Percentiles rank a stretch among this genome's conserved stretches.
These are phyloP conservation scores for Ilyonectria destructans DNA, from an alignment of 2,329 filamentous ascomycete genomes.

Conservation along the genomic window DNA sequence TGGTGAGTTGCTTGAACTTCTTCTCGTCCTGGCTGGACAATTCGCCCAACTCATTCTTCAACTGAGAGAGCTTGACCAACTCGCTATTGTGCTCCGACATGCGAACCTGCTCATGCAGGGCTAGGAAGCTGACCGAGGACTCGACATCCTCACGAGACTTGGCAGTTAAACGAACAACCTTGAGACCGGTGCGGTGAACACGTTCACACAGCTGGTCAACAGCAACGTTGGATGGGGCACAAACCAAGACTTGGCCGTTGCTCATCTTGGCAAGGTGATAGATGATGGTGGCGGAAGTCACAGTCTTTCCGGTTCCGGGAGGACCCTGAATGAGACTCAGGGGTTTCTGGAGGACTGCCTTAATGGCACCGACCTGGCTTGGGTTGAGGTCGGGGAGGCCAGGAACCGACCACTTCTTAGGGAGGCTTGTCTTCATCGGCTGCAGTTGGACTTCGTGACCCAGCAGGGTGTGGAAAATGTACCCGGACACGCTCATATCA, in stretches of 20 bases:
- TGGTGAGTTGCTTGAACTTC: slow-evolving; percentile 96
- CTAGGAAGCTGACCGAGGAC: slow-evolving; percentile 96
- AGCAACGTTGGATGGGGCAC: slow-evolving; percentile 97
- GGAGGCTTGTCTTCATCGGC: slow-evolving; percentile 95
- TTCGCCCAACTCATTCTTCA: slow-evolving; percentile 94
- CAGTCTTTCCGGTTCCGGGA: slow-evolving; percentile 97
- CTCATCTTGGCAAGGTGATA: slow-evolving; percentile 98
- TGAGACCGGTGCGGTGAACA: slow-evolving; percentile 93
- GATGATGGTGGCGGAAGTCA: slow-evolving; percentile 98
- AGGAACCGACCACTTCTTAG: slow-evolving; percentile 96
- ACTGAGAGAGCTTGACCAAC: slow-evolving; percentile 90
- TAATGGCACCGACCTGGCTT: slow-evolving; percentile 97
- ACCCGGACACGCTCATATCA: slow-evolving; percentile 98
- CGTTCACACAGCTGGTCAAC: slow-evolving; percentile 99
- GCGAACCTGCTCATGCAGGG: slow-evolving; percentile 95
- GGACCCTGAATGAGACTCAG: slow-evolving; percentile 97
- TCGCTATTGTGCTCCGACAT: slow-evolving; percentile 98
- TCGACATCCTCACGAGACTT: slow-evolving; percentile 99
- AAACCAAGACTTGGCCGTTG: slow-evolving; percentile 94
- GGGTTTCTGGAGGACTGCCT: slow-evolving; percentile 93
- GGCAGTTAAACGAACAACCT: slow-evolving; percentile 97
- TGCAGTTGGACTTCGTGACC: slow-evolving; percentile 95
- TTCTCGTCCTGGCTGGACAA: slow-evolving; percentile 97
- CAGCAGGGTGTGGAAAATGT: slow-evolving; percentile 97
- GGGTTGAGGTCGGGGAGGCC: slow-evolving; percentile 94